Evolutionary conservation across 352 stramenopile species (phyloP).

Genomic region (Phytopythium ostracodes): DNA sequence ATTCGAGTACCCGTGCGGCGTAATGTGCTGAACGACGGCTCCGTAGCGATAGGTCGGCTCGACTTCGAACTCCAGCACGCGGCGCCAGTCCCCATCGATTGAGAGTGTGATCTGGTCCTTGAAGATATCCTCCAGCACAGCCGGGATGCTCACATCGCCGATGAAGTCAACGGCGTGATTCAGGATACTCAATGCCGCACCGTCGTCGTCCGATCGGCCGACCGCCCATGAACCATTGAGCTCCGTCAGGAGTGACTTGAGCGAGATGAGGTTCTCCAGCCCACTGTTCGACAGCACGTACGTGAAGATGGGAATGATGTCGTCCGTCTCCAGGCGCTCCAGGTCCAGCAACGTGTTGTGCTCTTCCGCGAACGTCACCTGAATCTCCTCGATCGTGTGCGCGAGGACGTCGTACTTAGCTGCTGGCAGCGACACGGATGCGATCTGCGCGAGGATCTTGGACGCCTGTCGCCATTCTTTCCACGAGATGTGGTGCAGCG

Average conservation of each 20-base stretch:
- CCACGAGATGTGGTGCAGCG: constrained; percentile 73
- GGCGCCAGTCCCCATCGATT: constrained; percentile 82
- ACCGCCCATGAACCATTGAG: constrained; percentile 70
- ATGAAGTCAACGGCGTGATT: constrained; percentile 84
- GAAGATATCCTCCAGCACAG: constrained; percentile 87
- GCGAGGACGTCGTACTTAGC: constrained; percentile 80
- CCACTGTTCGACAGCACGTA: constrained; percentile 87
- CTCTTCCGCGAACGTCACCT: constrained; percentile 71
- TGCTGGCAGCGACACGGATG: constrained; percentile 42
- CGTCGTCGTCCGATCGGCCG: constrained; percentile 54
- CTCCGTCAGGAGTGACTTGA: constrained; percentile 72
- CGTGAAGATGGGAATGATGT: constrained; percentile 88
- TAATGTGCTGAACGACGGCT: constrained; percentile 76
- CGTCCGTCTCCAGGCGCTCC: constrained; percentile 69
- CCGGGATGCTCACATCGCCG: constrained; percentile 81
- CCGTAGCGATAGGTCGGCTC: constrained; percentile 85
- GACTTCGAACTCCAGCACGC: constrained; percentile 75
- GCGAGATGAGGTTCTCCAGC: constrained; percentile 77
- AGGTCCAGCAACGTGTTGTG: constrained; percentile 49
- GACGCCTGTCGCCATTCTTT: constrained; percentile 82
- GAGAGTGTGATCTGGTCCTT: constrained; percentile 88
- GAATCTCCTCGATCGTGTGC: constrained; percentile 71
- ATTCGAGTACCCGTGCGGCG: constrained; percentile 60
- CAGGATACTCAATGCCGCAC: constrained; percentile 65
- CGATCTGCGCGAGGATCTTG: constrained; percentile 62